These are phyloP conservation scores for Afroboletus lepidellus DNA, from an alignment of 1,284 basidiomycete genomes.

Conservation along the genomic window DNA sequence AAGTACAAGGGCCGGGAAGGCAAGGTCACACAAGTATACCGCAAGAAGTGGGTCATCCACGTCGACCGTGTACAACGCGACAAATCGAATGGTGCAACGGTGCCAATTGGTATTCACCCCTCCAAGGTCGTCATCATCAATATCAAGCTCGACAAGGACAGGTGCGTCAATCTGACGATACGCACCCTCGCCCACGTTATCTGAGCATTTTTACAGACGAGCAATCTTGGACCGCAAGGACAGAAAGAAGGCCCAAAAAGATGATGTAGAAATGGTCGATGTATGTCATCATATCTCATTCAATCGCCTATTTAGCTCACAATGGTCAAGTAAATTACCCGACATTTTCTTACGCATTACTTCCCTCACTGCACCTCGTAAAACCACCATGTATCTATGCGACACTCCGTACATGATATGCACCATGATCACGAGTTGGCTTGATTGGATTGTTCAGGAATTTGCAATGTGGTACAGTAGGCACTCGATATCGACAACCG, in stretches of 20 bases:
- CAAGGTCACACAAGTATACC: constrained; percentile 96
- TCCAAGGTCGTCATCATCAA: constrained; percentile 95
- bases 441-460: constrained; percentile 5
- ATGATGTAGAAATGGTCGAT: constrained; percentile 76
- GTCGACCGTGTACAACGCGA: constrained; percentile 98
- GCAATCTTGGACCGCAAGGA: constrained; percentile 83
- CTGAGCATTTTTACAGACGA: constrained; percentile 45
- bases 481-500: neutral
- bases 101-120: constrained; percentile 94
- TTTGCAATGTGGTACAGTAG: constrained; percentile 14
- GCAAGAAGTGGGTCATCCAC: constrained; percentile 99
- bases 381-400: constrained; percentile 58
- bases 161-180: constrained; percentile 43
- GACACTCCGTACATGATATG: constrained; percentile 49
- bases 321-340: constrained; percentile 21
- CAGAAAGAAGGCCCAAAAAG: constrained; percentile 57
- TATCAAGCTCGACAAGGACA: constrained; percentile 89
- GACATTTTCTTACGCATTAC: constrained; percentile 23
- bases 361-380: constrained; percentile 37
- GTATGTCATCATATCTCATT: constrained; percentile 44
- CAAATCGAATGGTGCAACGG: constrained; percentile 96
- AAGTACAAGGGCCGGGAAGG: constrained; percentile 99
- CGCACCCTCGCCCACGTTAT: neutral
- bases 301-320: constrained; percentile 13
- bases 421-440: constrained; percentile 36